Percentiles rank a stretch among this genome's conserved stretches.
phyloP scores from a whole-genome alignment of 306 rosid species.

The Rosa lucieae region DNA sequence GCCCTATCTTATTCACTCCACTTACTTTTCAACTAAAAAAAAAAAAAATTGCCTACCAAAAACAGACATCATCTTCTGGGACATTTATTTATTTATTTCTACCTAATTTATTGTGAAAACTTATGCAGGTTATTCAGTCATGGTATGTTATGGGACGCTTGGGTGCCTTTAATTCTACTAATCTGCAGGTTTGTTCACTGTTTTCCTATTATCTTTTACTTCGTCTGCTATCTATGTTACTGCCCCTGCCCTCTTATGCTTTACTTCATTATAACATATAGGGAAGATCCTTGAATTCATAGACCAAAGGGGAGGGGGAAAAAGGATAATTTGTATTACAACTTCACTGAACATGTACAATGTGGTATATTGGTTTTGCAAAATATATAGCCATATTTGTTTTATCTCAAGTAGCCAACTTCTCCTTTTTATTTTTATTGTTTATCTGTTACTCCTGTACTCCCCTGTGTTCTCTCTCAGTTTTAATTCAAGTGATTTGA shows the following conservation, averaged over 20 bases:
- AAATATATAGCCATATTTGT: neutral
- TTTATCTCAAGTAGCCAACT: neutral
- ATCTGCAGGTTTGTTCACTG: conserved; percentile 67
- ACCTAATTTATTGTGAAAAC: conserved; percentile 5
- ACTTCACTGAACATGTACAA: neutral
- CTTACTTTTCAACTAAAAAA: neutral
- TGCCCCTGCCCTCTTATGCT: neutral
- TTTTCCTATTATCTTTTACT: neutral
- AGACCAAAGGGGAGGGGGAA: neutral
- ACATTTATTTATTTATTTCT: neutral
- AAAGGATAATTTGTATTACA: neutral
- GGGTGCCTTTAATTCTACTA: conserved; percentile 86
- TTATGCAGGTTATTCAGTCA: conserved; percentile 78
- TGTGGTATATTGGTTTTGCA: neutral
- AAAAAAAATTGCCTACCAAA: neutral
- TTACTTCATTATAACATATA: neutral
- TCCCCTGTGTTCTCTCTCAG: neutral
- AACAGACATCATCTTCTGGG: neutral
- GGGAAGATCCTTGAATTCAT: neutral
- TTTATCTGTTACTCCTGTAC: neutral
- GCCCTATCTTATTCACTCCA: neutral
- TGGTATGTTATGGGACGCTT: conserved; percentile 98
- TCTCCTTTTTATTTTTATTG: too few species aligned
- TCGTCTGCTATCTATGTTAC: neutral
- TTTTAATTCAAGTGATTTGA: neutral